phyloP scores from a whole-genome alignment of 306 rosid species.

The Nissolia schottii region DNA sequence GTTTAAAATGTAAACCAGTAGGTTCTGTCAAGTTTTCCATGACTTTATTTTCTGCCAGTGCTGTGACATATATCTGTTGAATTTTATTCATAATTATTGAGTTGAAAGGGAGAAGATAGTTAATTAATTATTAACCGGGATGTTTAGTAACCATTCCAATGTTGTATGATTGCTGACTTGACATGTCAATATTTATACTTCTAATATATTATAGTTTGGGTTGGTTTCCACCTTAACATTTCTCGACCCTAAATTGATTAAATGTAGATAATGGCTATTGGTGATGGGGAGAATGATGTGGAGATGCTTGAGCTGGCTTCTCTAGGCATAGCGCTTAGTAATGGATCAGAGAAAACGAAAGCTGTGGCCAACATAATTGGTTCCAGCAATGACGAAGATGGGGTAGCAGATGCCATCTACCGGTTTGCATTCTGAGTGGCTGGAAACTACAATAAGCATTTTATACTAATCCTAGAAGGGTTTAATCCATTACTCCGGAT shows the following conservation, averaged over 20 bases:
- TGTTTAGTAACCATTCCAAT: neutral
- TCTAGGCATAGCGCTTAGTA: constrained; percentile 77
- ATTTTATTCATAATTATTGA: neutral
- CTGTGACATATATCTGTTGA: neutral
- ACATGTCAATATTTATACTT: neutral
- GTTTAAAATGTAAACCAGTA: neutral
- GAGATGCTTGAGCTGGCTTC: constrained; percentile 96
- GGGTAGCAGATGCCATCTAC: constrained; percentile 90
- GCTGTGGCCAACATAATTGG: constrained; percentile 79
- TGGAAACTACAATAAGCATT: constrained; percentile 3
- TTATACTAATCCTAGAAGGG: neutral
- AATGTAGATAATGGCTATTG: constrained; percentile 87
- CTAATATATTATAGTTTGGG: neutral
- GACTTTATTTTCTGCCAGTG: neutral
- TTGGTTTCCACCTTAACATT: neutral
- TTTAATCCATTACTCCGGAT: constrained; percentile 12
- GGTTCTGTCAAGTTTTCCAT: neutral
- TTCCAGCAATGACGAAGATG: constrained; percentile 85
- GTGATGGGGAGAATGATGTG: constrained; percentile 90
- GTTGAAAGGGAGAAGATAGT: neutral
- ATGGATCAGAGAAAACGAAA: constrained; percentile 81
- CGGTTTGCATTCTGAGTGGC: constrained; percentile 69
- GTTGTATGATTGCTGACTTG: neutral
- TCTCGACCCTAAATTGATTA: neutral
- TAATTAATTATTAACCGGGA: neutral